phyloP scores from a whole-genome alignment of 495 filamentous ascomycete genomes.

The Daldinia bambusicola region DNA sequence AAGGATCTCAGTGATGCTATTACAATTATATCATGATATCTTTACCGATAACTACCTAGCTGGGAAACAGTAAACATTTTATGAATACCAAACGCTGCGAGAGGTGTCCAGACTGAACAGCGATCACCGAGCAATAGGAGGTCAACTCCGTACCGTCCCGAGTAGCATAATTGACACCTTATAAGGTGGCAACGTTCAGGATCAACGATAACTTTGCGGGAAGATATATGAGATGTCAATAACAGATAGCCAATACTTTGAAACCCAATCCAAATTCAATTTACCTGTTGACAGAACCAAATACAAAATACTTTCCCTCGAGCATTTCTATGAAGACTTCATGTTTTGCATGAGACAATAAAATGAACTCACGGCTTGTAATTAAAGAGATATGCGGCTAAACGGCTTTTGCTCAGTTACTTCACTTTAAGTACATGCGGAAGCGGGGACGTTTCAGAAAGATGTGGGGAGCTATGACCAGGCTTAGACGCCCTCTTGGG shows the following conservation, averaged over 20 bases:
- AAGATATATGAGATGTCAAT: not conserved
- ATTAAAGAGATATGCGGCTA: conserved; percentile 3
- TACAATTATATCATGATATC: not conserved
- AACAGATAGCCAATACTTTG: no score
- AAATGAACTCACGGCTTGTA: not conserved
- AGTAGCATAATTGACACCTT: not conserved
- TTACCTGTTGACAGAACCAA: not conserved
- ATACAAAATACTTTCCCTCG: not conserved
- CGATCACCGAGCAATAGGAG: not conserved
- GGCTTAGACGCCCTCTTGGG: not conserved
- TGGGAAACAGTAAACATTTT: conserved; percentile 1
- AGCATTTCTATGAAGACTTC: conserved; percentile 3
- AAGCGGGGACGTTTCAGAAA: conserved; percentile 6
- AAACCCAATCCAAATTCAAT: no score
- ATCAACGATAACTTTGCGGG: conserved; percentile 6
- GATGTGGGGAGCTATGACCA: not conserved
- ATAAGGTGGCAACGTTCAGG: not conserved
- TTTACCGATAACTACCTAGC: not conserved
- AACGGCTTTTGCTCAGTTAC: not conserved
- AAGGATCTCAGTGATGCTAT: not conserved
- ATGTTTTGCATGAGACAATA: conserved; percentile 9
- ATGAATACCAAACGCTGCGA: not conserved
- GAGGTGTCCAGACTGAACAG: conserved; percentile 4
- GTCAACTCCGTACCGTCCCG: not conserved
- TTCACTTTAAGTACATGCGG: conserved; percentile 7